Evolutionary conservation across 371 early-diverging fungal species (phyloP).

Genomic region (Apophysomyces trapeziformis): DNA sequence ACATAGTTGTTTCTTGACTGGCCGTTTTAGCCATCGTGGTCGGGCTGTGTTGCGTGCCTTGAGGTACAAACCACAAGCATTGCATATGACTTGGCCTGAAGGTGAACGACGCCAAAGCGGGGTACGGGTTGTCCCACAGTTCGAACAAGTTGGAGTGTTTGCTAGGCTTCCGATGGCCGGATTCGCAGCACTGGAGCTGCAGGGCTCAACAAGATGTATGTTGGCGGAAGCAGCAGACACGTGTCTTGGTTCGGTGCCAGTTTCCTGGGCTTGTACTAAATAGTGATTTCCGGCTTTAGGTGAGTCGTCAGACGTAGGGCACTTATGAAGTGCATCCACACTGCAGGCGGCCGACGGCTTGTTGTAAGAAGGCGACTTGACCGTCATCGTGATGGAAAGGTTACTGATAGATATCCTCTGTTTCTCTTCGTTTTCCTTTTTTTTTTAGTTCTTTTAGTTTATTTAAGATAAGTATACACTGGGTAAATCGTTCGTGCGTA

Average conservation of each 20-base stretch:
- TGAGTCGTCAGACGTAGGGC: slow-evolving; percentile 35
- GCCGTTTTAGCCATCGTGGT: slow-evolving; percentile 78
- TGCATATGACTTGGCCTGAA: slow-evolving; percentile 84
- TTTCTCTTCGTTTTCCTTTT: not conserved
- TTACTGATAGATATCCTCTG: not conserved
- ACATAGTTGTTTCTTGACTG: slow-evolving; percentile 17
- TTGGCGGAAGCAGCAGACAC: slow-evolving; percentile 46
- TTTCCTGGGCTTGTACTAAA: slow-evolving; percentile 30
- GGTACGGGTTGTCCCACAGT: slow-evolving; percentile 89
- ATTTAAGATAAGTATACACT: no score
- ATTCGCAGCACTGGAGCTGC: slow-evolving; percentile 63
- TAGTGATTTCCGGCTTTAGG: slow-evolving; percentile 1
- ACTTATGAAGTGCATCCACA: slow-evolving; percentile 58
- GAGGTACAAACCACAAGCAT: slow-evolving; percentile 89
- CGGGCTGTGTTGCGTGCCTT: slow-evolving; percentile 84
- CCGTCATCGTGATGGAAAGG: slow-evolving; percentile 38
- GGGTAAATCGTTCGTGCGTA: not conserved
- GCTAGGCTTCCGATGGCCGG: slow-evolving; percentile 56
- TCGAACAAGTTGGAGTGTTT: slow-evolving; percentile 70
- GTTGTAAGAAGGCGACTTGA: slow-evolving; percentile 57
- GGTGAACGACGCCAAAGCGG: slow-evolving; percentile 93
- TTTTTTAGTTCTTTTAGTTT: no score
- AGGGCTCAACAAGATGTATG: slow-evolving; percentile 49
- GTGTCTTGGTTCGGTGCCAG: slow-evolving; percentile 52
- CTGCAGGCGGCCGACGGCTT: slow-evolving; percentile 57